These are phyloP conservation scores for Aurinia saxatilis DNA, from an alignment of 345 rosid genomes.

Conservation along the genomic window DNA sequence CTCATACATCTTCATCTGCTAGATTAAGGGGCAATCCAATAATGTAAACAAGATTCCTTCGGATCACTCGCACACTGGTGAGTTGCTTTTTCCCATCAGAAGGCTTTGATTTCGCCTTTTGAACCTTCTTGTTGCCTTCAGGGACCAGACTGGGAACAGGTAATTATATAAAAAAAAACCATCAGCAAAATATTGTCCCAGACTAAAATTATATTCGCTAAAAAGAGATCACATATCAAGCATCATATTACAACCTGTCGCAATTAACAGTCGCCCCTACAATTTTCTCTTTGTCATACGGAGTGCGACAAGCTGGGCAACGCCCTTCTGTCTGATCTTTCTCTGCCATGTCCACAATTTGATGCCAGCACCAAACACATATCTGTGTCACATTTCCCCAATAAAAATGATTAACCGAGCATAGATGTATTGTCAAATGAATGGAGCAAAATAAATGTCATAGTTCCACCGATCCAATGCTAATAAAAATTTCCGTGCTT, in stretches of 20 bases:
- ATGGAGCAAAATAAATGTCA: neutral
- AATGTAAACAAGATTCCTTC: conserved; percentile 63
- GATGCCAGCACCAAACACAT: conserved; percentile 99
- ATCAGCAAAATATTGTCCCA: conserved; percentile 10
- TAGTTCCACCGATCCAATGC: neutral
- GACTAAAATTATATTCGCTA: neutral
- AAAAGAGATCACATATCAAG: neutral
- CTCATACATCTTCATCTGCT: conserved; percentile 60
- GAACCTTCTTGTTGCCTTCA: conserved; percentile 38
- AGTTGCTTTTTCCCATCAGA: conserved; percentile 65
- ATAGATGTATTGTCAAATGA: neutral
- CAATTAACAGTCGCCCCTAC: conserved; percentile 68
- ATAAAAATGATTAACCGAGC: neutral
- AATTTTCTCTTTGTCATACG: conserved; percentile 88
- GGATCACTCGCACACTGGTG: conserved; percentile 54
- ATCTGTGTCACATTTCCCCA: conserved; percentile 41
- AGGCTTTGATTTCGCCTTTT: conserved; percentile 51
- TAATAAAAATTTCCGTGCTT: neutral
- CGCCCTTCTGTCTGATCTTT: conserved; percentile 77
- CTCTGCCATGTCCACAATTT: conserved; percentile 91
- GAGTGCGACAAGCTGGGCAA: conserved; percentile 83
- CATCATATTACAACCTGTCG: conserved; percentile 45
- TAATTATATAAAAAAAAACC: neutral
- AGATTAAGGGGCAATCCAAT: conserved; percentile 62
- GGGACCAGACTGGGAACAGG: conserved; percentile 29